phyloP scores from a whole-genome alignment of 805 yeast species.

The Candida namnaoensis region DNA sequence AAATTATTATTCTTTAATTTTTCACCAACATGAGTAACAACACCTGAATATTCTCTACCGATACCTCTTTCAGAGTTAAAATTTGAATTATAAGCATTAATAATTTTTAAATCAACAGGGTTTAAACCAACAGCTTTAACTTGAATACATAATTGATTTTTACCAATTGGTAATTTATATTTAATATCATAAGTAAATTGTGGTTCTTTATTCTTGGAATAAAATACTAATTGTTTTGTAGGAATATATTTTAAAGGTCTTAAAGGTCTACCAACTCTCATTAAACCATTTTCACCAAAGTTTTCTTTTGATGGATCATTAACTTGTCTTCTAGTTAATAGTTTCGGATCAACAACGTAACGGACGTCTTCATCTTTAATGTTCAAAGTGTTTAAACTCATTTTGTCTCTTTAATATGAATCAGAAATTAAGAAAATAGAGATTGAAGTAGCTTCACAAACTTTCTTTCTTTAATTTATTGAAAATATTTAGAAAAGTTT shows the following conservation, averaged over 20 bases:
- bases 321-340: background rate
- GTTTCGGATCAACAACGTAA: background rate
- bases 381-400: background rate
- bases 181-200: constrained; percentile 45
- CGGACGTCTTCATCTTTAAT: background rate
- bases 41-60: constrained; percentile 67
- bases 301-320: background rate
- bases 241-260: constrained; percentile 46
- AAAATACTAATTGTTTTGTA: constrained; percentile 35
- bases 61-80: constrained; percentile 51
- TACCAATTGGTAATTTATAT: constrained; percentile 38
- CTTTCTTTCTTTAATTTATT: too few relatives aligned
- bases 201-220: constrained; percentile 26
- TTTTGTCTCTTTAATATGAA: background rate
- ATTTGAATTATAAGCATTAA: constrained; percentile 43
- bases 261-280: constrained; percentile 34
- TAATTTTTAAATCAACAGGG: constrained; percentile 56
- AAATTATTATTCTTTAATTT: constrained; percentile 25
- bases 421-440: too few relatives aligned
- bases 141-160: constrained; percentile 44
- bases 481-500: too few relatives aligned
- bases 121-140: constrained; percentile 53
- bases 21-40: constrained; percentile 45
- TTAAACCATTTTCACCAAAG: constrained; percentile 8
- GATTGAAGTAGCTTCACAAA: too few relatives aligned